Base-by-base conservation (phyloP, 352 stramenopile genomes). In the Phytopythium ostracodes region DNA sequence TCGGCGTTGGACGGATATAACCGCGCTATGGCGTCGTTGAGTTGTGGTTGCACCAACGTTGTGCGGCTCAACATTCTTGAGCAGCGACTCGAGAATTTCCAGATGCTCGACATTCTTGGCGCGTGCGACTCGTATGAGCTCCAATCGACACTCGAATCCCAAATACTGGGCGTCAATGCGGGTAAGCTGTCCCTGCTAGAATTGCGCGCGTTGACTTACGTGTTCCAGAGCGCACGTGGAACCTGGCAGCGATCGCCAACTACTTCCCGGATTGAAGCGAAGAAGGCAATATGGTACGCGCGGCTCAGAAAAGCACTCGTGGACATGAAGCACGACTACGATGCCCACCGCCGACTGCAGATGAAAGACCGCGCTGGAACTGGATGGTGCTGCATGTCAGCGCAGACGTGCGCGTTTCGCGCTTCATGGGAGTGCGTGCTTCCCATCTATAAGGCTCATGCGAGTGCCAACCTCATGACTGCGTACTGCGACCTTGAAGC, bases 401-500 rank as follows among this genome's bases (percentile, higher is more conserved):
- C 18, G 18, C 42, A 47, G 20, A 9, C 20, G 18, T 47, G 42
- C 42, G 42, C 42, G 5, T 47, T 47, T 20, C 42, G 42, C 42
- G 12, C 42, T 22, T 47, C 42, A n/a, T 47, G 18, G 42, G 42
- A 47, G 42, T 47, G 42, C 42, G 42, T 22, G 42, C 6, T 47
- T 20, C 42, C 42, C 5, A 25, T 47, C 42, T 47, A 47, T 9
- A 47, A 25, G 18, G 42, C 18, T 5, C n/a, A 47, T 8, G 18
- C 42, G 7, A 47, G 20, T 20, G 42, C 18, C 42, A 14, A 47
- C 42, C 42, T 47, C 42, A 25, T 47, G 42, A 47, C 18, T 1
- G 42, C 42, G 42, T 47, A 47, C 42, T 47, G 42, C 42, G 42
- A 47, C 42, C 42, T 47, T 20, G 42, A 47, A 47, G 42, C 42